Evolutionary conservation across 257 asterid species (phyloP).

Genomic region (Solanum virginianum): DNA sequence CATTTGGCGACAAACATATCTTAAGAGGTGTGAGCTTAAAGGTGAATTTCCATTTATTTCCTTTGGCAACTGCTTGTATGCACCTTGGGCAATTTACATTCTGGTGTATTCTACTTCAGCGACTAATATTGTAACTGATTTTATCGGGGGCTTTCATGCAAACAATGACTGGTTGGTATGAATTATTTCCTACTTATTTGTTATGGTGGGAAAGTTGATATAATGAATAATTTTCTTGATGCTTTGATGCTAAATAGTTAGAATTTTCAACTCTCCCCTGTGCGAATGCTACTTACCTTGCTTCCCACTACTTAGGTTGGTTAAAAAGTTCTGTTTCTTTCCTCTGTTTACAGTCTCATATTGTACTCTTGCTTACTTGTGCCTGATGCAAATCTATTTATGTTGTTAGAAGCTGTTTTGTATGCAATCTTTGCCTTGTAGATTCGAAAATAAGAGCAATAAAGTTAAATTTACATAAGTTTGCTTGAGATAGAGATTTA

Average conservation of each 20-base stretch:
- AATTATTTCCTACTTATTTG: background rate
- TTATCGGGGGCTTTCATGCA: background rate
- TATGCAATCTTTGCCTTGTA: background rate
- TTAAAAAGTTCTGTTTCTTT: background rate
- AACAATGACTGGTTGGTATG: background rate
- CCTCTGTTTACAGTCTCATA: background rate
- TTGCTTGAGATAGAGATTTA: background rate
- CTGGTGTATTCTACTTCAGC: background rate
- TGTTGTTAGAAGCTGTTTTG: background rate
- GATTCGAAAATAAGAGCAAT: background rate
- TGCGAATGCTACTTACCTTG: background rate
- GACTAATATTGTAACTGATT: background rate
- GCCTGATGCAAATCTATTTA: background rate
- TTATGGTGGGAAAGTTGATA: background rate
- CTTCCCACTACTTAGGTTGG: background rate
- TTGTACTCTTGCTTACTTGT: background rate
- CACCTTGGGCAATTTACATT: background rate
- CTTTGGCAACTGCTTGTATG: background rate
- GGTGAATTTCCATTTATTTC: conserved; percentile 37
- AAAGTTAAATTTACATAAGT: background rate
- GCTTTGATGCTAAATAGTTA: background rate
- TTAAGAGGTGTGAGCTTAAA: conserved; percentile 92
- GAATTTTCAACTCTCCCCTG: background rate
- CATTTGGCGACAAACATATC: conserved; percentile 90
- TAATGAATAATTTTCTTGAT: background rate